These are phyloP conservation scores for Blastobotrys buckinghamii DNA, from an alignment of 1,139 yeast species.

Conservation along the genomic window DNA sequence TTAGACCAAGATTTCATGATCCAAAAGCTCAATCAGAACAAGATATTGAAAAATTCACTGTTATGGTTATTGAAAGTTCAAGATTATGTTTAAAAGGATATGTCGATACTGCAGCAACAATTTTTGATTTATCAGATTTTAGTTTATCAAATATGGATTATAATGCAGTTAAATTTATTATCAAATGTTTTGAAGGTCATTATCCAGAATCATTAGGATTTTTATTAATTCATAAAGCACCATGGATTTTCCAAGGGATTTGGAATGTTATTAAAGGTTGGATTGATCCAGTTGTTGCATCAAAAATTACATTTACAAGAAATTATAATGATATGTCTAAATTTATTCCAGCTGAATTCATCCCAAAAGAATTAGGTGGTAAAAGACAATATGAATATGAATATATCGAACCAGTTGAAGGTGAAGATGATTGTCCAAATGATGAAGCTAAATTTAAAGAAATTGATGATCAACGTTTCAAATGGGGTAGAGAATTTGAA, in stretches of 20 bases:
- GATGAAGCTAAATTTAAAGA: conserved; percentile 42
- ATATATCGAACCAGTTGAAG: conserved; percentile 50
- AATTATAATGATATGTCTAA: conserved; percentile 51
- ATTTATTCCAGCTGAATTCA: conserved; percentile 46
- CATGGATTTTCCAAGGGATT: conserved; percentile 82
- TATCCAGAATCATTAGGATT: conserved; percentile 82
- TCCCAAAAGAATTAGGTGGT: conserved; percentile 68
- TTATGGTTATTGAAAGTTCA: conserved; percentile 63
- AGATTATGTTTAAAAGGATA: conserved; percentile 60
- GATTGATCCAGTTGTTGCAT: conserved; percentile 85
- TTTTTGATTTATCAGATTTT: conserved; percentile 73
- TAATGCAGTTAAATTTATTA: conserved; percentile 70
- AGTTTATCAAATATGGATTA: conserved; percentile 80
- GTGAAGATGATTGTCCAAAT: conserved; percentile 40
- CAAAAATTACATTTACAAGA: conserved; percentile 71
- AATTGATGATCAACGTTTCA: conserved; percentile 43
- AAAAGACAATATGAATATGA: conserved; percentile 47
- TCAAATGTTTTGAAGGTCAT: conserved; percentile 74
- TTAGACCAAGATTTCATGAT: conserved; percentile 68
- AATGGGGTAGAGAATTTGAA: conserved; percentile 44
- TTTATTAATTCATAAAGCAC: conserved; percentile 76
- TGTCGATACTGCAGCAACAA: conserved; percentile 61
- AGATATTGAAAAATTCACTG: conserved; percentile 62
- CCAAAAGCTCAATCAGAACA: conserved; percentile 62
- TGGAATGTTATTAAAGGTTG: conserved; percentile 82